Conservation (phyloP, 352 stramenopile species). For the Globisporangium emineosum region DNA sequence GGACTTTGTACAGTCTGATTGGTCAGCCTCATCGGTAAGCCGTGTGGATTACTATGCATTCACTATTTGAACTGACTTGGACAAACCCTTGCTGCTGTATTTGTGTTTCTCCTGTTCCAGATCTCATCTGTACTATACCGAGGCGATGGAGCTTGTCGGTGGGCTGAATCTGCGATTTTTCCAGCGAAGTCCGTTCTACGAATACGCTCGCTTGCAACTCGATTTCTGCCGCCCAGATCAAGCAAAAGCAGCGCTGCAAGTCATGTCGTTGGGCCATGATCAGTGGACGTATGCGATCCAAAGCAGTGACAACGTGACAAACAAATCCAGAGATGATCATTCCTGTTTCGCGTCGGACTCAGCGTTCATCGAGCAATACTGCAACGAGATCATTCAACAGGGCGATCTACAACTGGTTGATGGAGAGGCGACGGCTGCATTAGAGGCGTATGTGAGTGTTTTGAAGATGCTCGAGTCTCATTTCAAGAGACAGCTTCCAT, state of each 20-base stretch:
- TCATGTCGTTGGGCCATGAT: constrained; percentile 23
- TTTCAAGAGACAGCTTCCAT: background rate
- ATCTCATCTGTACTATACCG: constrained; percentile 48
- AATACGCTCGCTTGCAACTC: constrained; percentile 64
- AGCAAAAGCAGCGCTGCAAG: constrained; percentile 42
- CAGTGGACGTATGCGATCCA: background rate
- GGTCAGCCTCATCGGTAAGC: constrained; percentile 52
- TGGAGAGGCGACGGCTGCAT: constrained; percentile 20
- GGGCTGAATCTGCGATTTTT: constrained; percentile 52
- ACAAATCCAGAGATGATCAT: background rate
- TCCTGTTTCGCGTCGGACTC: constrained; percentile 23
- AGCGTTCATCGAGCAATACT: constrained; percentile 36
- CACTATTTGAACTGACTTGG: background rate
- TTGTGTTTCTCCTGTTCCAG: constrained; percentile 13
- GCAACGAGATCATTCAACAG: constrained; percentile 42
- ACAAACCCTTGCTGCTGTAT: background rate
- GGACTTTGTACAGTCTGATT: constrained; percentile 43
- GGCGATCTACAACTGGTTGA: constrained; percentile 32
- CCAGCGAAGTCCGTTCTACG: constrained; percentile 53
- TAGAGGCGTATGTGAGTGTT: constrained; percentile 14
- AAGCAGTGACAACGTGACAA: background rate
- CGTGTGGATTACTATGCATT: background rate
- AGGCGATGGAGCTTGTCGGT: constrained; percentile 72
- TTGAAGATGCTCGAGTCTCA: constrained; percentile 10
- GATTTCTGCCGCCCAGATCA: constrained; percentile 40